Percentiles rank a stretch among this genome's conserved stretches.
Conservation (phyloP, 1,284 basidiomycete species). For the Rhodotorula sp. region DNA sequence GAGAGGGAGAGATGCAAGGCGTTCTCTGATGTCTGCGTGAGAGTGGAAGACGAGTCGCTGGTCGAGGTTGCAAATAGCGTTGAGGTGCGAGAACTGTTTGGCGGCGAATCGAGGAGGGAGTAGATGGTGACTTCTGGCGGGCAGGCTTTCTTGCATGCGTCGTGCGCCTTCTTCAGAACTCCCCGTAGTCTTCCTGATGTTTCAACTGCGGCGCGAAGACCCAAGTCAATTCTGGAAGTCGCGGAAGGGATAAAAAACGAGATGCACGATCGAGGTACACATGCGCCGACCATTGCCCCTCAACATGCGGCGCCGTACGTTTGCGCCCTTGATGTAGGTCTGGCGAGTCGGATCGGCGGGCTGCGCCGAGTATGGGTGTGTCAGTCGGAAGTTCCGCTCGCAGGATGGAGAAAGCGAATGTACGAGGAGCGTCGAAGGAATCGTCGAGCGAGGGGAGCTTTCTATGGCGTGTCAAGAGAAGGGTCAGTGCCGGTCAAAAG, state of each 20-base stretch:
- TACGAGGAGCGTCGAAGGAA: constrained; percentile 13
- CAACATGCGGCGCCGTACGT: constrained; percentile 67
- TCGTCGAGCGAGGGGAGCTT: constrained; percentile 31
- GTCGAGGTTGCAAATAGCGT: background rate
- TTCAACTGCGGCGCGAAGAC: constrained; percentile 17
- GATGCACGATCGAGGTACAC: constrained; percentile 58
- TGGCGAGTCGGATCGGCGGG: constrained; percentile 61
- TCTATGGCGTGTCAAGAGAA: background rate
- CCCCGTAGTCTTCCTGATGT: constrained; percentile 51
- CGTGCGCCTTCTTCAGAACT: constrained; percentile 54
- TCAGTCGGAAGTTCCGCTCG: too few species aligned
- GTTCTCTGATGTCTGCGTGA: constrained; percentile 30
- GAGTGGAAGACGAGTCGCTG: background rate
- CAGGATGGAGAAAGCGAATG: background rate
- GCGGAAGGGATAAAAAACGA: background rate
- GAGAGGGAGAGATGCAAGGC: constrained; percentile 69
- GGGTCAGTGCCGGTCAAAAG: background rate
- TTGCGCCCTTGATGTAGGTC: constrained; percentile 71
- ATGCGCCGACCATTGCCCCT: constrained; percentile 73
- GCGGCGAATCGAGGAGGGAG: constrained; percentile 48
- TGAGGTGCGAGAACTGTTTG: background rate
- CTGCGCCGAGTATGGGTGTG: background rate
- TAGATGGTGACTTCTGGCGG: constrained; percentile 54
- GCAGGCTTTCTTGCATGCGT: constrained; percentile 34
- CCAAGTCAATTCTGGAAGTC: too few species aligned